Evolutionary conservation across 2,329 filamentous ascomycete genomes (phyloP).

Genomic region (Fusarium equiseti): DNA sequence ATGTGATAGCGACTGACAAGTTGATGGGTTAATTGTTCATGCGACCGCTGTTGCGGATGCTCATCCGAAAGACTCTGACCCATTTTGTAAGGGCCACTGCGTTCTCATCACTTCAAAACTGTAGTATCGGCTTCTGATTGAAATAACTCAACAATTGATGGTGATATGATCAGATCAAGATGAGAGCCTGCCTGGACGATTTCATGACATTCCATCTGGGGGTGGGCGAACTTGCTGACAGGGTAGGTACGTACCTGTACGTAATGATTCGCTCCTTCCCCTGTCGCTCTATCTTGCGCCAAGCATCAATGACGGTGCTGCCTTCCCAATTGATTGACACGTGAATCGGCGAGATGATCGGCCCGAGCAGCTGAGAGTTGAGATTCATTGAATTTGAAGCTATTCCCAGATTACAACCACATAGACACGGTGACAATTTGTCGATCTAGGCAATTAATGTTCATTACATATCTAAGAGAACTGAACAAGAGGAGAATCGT

Average conservation of each 20-base stretch:
- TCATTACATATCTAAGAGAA: not conserved
- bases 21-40: conserved; percentile 64
- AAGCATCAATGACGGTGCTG: conserved; percentile 10
- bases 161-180: conserved; percentile 32
- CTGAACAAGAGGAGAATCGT: not conserved
- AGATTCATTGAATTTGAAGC: conserved; percentile 8
- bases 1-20: conserved; percentile 57
- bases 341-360: conserved; percentile 21
- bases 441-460: not conserved
- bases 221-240: conserved; percentile 40
- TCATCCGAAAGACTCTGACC: conserved; percentile 65
- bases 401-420: conserved; percentile 23
- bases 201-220: conserved; percentile 43
- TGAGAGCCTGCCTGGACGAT: conserved; percentile 29
- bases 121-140: not conserved
- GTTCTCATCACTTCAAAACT: conserved; percentile 42
- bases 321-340: conserved; percentile 6
- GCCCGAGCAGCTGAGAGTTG: not conserved
- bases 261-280: conserved; percentile 33
- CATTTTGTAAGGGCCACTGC: conserved; percentile 55
- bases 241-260: conserved; percentile 41
- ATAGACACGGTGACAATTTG: not conserved
- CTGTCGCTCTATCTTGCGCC: conserved; percentile 16
- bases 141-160: conserved; percentile 4
- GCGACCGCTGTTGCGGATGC: conserved; percentile 58